Evolutionary conservation across 106 monocot species (phyloP).

Genomic region (Narthecium ossifragum): DNA sequence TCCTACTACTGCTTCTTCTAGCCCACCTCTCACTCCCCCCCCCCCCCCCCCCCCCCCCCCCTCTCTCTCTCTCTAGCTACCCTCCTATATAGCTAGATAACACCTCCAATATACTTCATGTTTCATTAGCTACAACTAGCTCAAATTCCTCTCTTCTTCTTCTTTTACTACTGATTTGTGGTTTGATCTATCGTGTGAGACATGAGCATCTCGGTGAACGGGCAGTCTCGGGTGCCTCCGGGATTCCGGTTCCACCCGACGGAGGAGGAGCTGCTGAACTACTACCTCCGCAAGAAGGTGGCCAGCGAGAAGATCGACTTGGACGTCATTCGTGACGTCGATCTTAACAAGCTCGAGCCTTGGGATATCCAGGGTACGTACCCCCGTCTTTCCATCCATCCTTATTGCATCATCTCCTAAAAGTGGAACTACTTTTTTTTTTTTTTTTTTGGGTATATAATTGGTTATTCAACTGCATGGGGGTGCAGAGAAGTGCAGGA

Average conservation of each 20-base stretch:
- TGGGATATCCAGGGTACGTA: conserved; percentile 90
- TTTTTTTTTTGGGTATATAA: background rate
- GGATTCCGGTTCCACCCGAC: conserved; percentile 97
- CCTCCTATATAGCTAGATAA: background rate
- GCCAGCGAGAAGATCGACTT: conserved; percentile 74
- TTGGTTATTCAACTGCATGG: background rate
- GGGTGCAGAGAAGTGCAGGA: conserved; percentile 72
- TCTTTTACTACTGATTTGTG: background rate
- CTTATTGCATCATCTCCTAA: background rate
- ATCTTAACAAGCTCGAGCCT: conserved; percentile 96
- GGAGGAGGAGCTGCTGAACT: conserved; percentile 88
- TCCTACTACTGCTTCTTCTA: conserved; percentile 6
- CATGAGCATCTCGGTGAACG: conserved; percentile 90
- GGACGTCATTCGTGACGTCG: conserved; percentile 85
- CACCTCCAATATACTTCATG: background rate
- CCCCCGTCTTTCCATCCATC: background rate
- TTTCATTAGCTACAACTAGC: background rate
- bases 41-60: background rate
- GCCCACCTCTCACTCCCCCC: background rate
- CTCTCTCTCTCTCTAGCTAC: background rate
- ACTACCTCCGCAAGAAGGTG: conserved; percentile 86
- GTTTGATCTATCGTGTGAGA: background rate
- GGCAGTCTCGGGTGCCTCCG: conserved; percentile 80
- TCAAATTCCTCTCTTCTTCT: conserved; percentile 2
- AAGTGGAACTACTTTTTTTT: too few relatives aligned